Evolutionary conservation across 345 rosid genomes (phyloP), one percentile per base, ranked within the genome.

Genomic region (Sonneratia alba): DNA sequence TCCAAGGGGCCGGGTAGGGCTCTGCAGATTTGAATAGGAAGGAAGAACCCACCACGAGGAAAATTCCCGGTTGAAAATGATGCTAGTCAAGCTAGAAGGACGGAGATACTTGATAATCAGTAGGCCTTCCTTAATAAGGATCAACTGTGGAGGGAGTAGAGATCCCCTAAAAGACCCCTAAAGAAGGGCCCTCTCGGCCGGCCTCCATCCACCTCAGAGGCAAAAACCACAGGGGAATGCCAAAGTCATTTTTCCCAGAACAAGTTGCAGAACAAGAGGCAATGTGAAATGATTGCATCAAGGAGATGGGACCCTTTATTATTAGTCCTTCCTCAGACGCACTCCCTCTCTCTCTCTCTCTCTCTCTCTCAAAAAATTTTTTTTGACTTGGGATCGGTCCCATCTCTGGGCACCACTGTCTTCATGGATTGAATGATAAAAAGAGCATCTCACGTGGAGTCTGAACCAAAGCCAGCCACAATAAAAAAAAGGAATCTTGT

Each of bases 381-480:
- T 84, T 84, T 84, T 84, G 84, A 87, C 83, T 84, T 82, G 82
- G 86, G 89, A 79, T 73, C 79, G 87, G 93, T 74, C 72, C 79
- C 63, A 53, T 47, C 64, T 70, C 69, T 77, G 90, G 82, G 89
- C 91, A 80, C 90, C 96, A 83, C 78, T 86, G 96, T 91, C 98
- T 91, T 89, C 89, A 84, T 86, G 90, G 91, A 91, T 88, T 87
- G 96, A 89, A 91, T 89, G 93, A 93, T 87, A 91, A 89, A 88
- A 88, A 83, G 93, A 84, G 95, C 96, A 93, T 86, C 97, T 91
- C 98, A 93, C 96, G 97, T 93, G 98, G 96, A 89, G 85, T 93
- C 98, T 91, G 96, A 86, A 84, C 97, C 93, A 88, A 88, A 85
- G 89, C 93, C 90, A 83, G 74, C 97, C 87, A 85, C 89, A 85